Evolutionary conservation across 805 yeast genomes (phyloP), one percentile per base, ranked within the genome.

Genomic region (Brettanomyces bruxellensis): DNA sequence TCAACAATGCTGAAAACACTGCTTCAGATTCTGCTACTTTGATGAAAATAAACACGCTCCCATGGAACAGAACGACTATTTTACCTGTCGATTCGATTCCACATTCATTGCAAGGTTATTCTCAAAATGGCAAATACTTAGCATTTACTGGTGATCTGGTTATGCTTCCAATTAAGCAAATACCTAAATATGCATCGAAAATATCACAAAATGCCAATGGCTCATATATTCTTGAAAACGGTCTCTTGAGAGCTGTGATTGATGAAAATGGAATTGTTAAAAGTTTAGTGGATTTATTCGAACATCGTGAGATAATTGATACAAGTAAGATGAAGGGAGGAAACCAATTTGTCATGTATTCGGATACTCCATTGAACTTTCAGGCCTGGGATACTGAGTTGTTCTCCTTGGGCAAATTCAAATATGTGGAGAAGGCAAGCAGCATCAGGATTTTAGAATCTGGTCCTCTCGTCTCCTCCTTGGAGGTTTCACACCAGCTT

Each of bases 381-480:
- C 96, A 88, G 40, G 98, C 98, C 1, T 91, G 99, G 99, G 99
- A 91, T 61, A 91, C 98, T 0, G 99, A 91, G 61, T 72, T 89
- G 48, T 93, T 78, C 60, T 86, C 96, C 0, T 74, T 87, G 47
- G 87, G 83, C 55, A 88, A 83, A 58, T 79, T 75, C 59, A 69
- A 68, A 46, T 78, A 79, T 52, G 62, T 82, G 12, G 65, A 62
- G 25, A 65, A 68, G 0, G 53, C 72, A 0, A 66, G 69, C 14
- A 65, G 64, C 25, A 66, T 73, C 5, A 60, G 66, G 36, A 62
- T 72, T 11, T 54, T 68, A 34, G 73, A 72, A 43, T 62, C 66
- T 38, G 81, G 83, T 32, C 79, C 85, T 12, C 67, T 83, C 41
- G 74, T 78, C 47, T 76, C 84, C 1, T 73, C 89, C 0, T 68